These are phyloP conservation scores for Daldinia sp. DNA, from an alignment of 2,329 filamentous ascomycete genomes.

Conservation along the genomic window DNA sequence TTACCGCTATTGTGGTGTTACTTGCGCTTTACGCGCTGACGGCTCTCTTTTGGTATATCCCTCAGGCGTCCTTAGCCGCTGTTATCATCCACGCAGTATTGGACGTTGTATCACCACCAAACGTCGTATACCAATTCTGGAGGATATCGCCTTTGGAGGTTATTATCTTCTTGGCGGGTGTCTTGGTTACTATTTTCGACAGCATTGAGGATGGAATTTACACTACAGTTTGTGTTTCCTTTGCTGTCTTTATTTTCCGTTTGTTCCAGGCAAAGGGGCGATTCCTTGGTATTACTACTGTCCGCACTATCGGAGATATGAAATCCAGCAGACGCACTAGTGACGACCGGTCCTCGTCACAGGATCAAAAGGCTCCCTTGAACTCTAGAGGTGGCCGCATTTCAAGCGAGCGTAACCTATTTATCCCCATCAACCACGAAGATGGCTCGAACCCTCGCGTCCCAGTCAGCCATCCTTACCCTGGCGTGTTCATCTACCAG, in stretches of 20 bases:
- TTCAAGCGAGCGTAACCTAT: conserved; percentile 41
- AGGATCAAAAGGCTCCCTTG: conserved; percentile 11
- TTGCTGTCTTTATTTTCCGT: conserved; percentile 77
- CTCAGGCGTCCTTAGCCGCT: conserved; percentile 75
- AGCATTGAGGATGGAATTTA: conserved; percentile 89
- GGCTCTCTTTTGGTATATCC: conserved; percentile 89
- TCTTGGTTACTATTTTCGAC: conserved; percentile 81
- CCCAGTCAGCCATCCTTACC: conserved; percentile 55
- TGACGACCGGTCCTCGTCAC: conserved; percentile 16
- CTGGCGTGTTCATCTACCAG: conserved; percentile 64
- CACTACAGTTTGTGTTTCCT: conserved; percentile 75
- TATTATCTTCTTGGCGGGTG: conserved; percentile 84
- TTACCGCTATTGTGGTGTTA: conserved; percentile 82
- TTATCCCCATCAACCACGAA: conserved; percentile 58
- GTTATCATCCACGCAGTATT: conserved; percentile 93
- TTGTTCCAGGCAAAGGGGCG: conserved; percentile 79
- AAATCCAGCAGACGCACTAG: conserved; percentile 7
- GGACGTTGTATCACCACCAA: conserved; percentile 84
- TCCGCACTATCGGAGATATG: conserved; percentile 61
- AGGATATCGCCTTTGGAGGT: conserved; percentile 83
- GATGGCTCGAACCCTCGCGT: conserved; percentile 61
- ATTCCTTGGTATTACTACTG: conserved; percentile 79
- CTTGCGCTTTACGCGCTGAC: conserved; percentile 85
- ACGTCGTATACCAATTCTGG: conserved; percentile 89
- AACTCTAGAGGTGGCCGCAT: conserved; percentile 48